Base-by-base conservation (phyloP, 179 eudicot species). In the Silene noctiflora region DNA sequence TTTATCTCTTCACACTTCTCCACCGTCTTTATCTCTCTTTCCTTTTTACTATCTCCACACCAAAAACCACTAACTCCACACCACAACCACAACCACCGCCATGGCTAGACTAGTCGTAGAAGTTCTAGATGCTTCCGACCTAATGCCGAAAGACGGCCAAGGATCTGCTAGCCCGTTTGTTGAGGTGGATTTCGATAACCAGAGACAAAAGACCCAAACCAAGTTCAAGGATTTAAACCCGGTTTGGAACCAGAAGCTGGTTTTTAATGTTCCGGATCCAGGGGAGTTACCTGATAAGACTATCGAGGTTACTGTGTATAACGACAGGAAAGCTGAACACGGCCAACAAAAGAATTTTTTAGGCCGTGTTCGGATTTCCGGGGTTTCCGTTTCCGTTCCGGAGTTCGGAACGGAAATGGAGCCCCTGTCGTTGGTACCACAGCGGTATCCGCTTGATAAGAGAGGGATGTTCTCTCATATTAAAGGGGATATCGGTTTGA, bases 71-170 rank as follows among this genome's bases (percentile, higher is more conserved):
- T 22, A 17, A 31, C 22, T 2, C 27, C 21, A 44, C n/a, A 39
- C 17, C 25, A 6, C 59, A 33, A 31, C 79, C 64, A 73, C 71
- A 89, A 39, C 17, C 25, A 6, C 59, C 48, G 21, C 79, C 64
- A 73, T 75, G 90, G 85, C 90, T 33, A 84, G 78, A 75, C 91
- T 94, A 0, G 89, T 92, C 5, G 90, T 94, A 1, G 87, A 92
- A 71, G 91, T 92, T 1, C 73, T 82, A 3, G 87, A 86, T 22
- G 96, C 96, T 0, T 59, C 78, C 0, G 89, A 87, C 79, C 88
- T 91, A 66, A 89, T 85, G 91, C 96, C 96, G 3, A 91, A 91
- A 83, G 93, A 91, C 72, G 96, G 96, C 0, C 91, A 89, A 65
- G 96, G 96, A 44, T 88, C 96, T 1, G 88, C 93, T 1, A 88